Evolutionary conservation across 2,329 filamentous ascomycete genomes (phyloP), one percentile per base, ranked within the genome.

Genomic region (Aureobasidium leucospermi): DNA sequence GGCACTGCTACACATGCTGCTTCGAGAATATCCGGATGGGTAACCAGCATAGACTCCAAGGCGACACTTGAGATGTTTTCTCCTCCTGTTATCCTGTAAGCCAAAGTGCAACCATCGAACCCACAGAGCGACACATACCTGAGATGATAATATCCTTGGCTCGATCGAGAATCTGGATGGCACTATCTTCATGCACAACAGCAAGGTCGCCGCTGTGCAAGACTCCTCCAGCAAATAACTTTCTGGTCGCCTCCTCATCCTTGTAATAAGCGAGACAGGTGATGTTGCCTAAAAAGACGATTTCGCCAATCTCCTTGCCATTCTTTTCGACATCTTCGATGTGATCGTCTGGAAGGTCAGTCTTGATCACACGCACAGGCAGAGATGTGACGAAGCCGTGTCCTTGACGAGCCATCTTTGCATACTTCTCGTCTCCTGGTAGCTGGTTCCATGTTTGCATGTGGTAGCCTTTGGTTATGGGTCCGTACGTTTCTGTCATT

Each of bases 131-230:
- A 52, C 72, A 80, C 48, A 66, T 78, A 89, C 89, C 89, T 57
- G 89, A 95, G 63, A 99, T 99, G 68, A 99, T 99, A 57, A 99
- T 96, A 70, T 99, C 94, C 78, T 99, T 99, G 13, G 90, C 89
- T 19, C 94, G 83, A 74, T 99, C 94, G 61, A 95, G 78, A 64
- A 99, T 96, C 77, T 97, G 90, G 46, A 91, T 86, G 60, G 89
- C 88, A 1, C 93, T 92, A 70, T 97, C 94, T 0, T 87, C 81
- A 75, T 96, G 90, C 88, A 89, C 92, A 0, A 97, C 92, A 0
- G 94, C 94, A 51, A 99, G 74, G 72, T 99, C 94, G 0, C 94
- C 94, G 15, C 88, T 93, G 74, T 96, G 94, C 67, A 91, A 76
- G 19, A 86, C 90, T 3, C 92, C 92, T 6, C 94, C 94, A 0